Conservation (phyloP, 2,329 filamentous ascomycete genomes). For the Penicillium paneum region DNA sequence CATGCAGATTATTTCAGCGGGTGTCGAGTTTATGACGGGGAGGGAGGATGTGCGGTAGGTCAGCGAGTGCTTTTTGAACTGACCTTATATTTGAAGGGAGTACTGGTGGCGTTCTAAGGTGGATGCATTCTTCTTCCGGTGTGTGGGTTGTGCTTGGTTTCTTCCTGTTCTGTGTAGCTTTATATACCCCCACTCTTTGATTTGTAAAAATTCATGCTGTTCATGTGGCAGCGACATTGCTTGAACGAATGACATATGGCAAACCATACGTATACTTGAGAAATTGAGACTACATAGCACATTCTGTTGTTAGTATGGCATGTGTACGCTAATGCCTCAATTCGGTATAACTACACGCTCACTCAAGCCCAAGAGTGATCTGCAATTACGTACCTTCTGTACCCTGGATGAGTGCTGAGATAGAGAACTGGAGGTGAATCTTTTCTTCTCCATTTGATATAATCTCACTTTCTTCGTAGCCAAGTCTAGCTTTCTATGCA, state of each 20-base stretch:
- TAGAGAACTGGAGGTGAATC: too few species aligned
- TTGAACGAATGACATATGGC: not conserved
- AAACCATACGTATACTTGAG: too few species aligned
- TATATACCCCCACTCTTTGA: constrained; percentile 13
- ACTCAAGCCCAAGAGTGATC: too few species aligned
- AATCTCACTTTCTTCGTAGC: too few species aligned
- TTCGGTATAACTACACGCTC: not conserved
- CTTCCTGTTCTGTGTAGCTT: not conserved
- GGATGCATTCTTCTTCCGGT: not conserved
- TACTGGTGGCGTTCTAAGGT: not conserved
- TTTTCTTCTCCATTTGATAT: too few species aligned
- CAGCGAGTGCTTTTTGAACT: not conserved
- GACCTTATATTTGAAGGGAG: not conserved
- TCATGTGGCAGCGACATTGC: not conserved
- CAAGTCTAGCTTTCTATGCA: too few species aligned
- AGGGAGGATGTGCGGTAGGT: constrained; percentile 21
- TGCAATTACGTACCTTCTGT: too few species aligned
- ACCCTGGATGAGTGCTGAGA: too few species aligned
- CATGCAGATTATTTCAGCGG: constrained; percentile 31
- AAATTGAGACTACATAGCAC: not conserved
- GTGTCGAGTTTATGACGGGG: constrained; percentile 32
- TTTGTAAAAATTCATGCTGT: not conserved
- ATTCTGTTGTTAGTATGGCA: not conserved
- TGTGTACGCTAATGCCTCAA: not conserved
- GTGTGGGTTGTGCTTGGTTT: not conserved